These are phyloP conservation scores for Wickerhamiella slavikovae DNA, from an alignment of 805 yeast species.

Conservation along the genomic window DNA sequence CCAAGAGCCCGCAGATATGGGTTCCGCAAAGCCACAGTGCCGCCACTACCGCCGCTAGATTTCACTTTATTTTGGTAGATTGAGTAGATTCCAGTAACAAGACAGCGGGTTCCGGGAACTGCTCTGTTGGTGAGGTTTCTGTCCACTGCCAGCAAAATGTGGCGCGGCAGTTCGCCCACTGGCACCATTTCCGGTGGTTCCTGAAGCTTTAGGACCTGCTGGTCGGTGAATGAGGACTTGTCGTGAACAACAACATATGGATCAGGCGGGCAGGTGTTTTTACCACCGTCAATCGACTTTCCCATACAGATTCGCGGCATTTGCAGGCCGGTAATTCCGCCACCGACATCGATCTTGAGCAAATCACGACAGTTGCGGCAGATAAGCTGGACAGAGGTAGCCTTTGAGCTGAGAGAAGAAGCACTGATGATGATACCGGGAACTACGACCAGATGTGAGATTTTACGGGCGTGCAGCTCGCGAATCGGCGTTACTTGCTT, in stretches of 20 bases:
- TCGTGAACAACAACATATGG: constrained; percentile 91
- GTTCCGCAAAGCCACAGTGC: constrained; percentile 69
- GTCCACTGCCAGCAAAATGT: constrained; percentile 69
- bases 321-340: constrained; percentile 51
- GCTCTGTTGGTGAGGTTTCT: constrained; percentile 76
- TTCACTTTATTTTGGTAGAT: constrained; percentile 56
- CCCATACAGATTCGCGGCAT: constrained; percentile 51
- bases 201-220: constrained; percentile 81
- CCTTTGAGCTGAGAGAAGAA: constrained; percentile 71
- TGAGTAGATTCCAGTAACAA: constrained; percentile 80
- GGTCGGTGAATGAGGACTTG: constrained; percentile 82
- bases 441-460: constrained; percentile 72
- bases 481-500: constrained; percentile 55
- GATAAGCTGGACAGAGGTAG: constrained; percentile 63
- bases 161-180: constrained; percentile 97
- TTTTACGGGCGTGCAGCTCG: constrained; percentile 67
- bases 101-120: constrained; percentile 89
- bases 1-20: constrained; percentile 83
- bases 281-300: constrained; percentile 26
- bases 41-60: constrained; percentile 20
- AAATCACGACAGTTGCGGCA: constrained; percentile 81
- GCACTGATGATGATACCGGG: constrained; percentile 89
- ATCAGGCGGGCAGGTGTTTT: constrained; percentile 63
- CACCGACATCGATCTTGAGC: constrained; percentile 34
- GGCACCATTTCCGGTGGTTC: constrained; percentile 98